Percentiles rank a stretch among this genome's conserved stretches.
Evolutionary conservation across 805 yeast species (phyloP).

Genomic region (Schizosaccharomyces octosporus): DNA sequence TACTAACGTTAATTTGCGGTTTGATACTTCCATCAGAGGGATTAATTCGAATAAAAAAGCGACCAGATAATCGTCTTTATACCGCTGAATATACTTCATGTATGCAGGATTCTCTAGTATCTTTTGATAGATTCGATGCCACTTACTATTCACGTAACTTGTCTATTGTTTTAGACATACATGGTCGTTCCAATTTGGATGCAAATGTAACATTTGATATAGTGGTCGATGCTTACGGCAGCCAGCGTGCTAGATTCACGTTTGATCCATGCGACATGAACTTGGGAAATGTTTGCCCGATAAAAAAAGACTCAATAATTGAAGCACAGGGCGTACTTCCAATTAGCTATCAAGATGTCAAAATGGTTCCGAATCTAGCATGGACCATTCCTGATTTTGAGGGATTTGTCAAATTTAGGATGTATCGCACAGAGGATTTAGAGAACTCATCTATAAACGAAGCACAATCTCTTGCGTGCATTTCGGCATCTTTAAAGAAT

Average conservation of each 20-base stretch:
- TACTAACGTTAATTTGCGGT: neutral
- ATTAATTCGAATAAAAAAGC: neutral
- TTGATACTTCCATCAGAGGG: neutral
- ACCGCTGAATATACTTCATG: neutral
- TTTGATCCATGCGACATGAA: slow-evolving; percentile 13
- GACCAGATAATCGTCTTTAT: neutral
- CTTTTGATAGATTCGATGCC: neutral
- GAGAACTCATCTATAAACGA: slow-evolving; percentile 3
- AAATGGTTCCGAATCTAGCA: slow-evolving; percentile 12
- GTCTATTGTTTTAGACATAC: neutral
- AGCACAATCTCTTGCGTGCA: slow-evolving; percentile 9
- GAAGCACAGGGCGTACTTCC: slow-evolving; percentile 10
- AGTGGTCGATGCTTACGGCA: slow-evolving; percentile 12
- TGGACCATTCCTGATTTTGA: slow-evolving; percentile 15
- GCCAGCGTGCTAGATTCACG: slow-evolving; percentile 9
- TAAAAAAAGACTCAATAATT: slow-evolving; percentile 8
- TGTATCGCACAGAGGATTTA: slow-evolving; percentile 4
- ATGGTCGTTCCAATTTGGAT: neutral
- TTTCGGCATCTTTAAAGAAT: slow-evolving; percentile 11
- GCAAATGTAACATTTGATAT: neutral
- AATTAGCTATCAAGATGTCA: slow-evolving; percentile 12
- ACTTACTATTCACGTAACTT: neutral
- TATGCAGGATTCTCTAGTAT: neutral
- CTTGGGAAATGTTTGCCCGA: slow-evolving; percentile 13
- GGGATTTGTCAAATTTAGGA: slow-evolving; percentile 11